phyloP scores from a whole-genome alignment of 139 green algal species.

The Raphidocelis subcapitata region DNA sequence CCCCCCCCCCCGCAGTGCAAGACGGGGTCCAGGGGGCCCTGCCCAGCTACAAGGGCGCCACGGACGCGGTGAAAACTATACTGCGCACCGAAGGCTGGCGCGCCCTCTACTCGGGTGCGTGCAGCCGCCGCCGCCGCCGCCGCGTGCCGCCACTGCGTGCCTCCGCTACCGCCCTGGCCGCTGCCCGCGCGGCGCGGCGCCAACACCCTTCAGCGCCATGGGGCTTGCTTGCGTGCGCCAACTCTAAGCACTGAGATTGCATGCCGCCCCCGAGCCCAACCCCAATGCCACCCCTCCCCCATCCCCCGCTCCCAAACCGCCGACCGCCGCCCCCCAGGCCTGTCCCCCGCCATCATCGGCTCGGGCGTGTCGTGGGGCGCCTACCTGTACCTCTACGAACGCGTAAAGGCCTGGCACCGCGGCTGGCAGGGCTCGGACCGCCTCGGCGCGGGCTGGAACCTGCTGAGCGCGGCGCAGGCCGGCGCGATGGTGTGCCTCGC shows the following conservation, averaged over 20 bases:
- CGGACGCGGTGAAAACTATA: constrained; percentile 67
- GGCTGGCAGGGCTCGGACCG: constrained; percentile 10
- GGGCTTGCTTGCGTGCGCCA: too few species aligned
- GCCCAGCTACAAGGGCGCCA: constrained; percentile 63
- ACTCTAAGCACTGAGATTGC: too few species aligned
- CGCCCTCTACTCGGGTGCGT: constrained; percentile 70
- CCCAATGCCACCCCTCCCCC: too few species aligned
- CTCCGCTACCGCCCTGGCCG: too few species aligned
- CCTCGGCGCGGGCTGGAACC: constrained; percentile 57
- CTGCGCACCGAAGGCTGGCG: constrained; percentile 63
- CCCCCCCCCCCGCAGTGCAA: constrained; percentile 60
- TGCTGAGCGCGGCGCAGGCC: constrained; percentile 75
- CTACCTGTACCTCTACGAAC: constrained; percentile 85
- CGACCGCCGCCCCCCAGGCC: too few species aligned
- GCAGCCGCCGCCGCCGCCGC: too few species aligned
- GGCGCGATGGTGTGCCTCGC: constrained; percentile 75
- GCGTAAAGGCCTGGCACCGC: constrained; percentile 56
- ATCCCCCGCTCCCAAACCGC: too few species aligned
- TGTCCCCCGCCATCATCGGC: too few species aligned
- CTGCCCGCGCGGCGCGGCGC: too few species aligned
- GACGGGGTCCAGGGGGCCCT: constrained; percentile 50
- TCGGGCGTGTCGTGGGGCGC: constrained; percentile 78
- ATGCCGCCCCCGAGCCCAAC: too few species aligned
- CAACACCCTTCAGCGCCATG: too few species aligned
- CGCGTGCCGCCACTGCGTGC: too few species aligned